Conservation (phyloP, 148 eudicot genomes). For the Arctostaphylos glauca region DNA sequence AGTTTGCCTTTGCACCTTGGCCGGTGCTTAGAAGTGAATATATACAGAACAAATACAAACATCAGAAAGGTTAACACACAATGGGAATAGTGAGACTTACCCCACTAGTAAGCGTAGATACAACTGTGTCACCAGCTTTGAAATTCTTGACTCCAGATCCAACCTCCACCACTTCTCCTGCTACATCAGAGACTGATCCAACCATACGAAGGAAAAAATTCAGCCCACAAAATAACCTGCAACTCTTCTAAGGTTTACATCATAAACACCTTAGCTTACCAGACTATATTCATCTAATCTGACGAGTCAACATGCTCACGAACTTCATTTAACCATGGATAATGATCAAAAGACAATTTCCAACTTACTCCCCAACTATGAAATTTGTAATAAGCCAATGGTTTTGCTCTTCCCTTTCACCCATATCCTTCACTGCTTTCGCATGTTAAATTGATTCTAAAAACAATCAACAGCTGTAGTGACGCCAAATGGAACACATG, state of each 20-base stretch:
- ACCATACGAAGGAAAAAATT: slow-evolving; percentile 4
- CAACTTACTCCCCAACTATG: not conserved
- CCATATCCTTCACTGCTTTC: not conserved
- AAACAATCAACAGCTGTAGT: not conserved
- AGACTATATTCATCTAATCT: not conserved
- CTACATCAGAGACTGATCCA: slow-evolving; percentile 57
- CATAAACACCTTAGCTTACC: not conserved
- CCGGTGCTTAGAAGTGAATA: too few species aligned
- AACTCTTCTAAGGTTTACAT: not conserved
- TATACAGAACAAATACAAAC: not conserved
- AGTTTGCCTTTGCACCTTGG: too few species aligned
- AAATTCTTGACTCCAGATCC: slow-evolving; percentile 60
- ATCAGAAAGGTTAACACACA: not conserved
- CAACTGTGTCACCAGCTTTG: slow-evolving; percentile 78
- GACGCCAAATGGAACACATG: not conserved
- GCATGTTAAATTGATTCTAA: not conserved
- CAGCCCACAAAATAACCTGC: slow-evolving; percentile 4
- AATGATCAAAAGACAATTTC: not conserved
- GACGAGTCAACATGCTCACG: not conserved
- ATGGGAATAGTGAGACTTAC: slow-evolving; percentile 33
- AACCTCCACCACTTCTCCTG: slow-evolving; percentile 78
- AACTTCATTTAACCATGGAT: not conserved
- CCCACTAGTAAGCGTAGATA: slow-evolving; percentile 34
- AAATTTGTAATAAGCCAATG: not conserved
- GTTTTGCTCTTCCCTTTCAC: not conserved